phyloP scores from a whole-genome alignment of 1,284 basidiomycete genomes.

The Naganishia liquefaciens region DNA sequence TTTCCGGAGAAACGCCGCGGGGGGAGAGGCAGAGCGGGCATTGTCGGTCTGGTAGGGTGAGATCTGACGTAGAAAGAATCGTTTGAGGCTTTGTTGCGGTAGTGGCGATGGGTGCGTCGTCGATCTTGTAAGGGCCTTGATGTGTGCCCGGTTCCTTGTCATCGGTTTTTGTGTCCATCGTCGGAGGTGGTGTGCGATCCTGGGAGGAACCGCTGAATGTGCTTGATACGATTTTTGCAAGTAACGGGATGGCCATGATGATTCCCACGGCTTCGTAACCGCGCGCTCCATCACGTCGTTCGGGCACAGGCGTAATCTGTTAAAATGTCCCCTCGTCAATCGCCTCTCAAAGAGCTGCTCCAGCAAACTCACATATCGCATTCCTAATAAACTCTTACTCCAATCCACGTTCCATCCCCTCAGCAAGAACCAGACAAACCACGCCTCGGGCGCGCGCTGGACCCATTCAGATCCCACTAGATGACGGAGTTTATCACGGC shows the following conservation, averaged over 20 bases:
- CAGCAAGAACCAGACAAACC: constrained; percentile 79
- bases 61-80: constrained; percentile 43
- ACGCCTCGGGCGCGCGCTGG: constrained; percentile 61
- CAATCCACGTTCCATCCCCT: constrained; percentile 76
- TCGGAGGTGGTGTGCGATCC: too few relatives aligned
- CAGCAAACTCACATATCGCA: neutral
- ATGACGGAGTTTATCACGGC: constrained; percentile 30
- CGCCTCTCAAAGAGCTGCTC: neutral
- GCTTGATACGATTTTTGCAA: constrained; percentile 59
- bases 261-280: constrained; percentile 83
- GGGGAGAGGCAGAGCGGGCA: constrained; percentile 87
- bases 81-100: constrained; percentile 41
- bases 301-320: constrained; percentile 68
- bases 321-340: neutral
- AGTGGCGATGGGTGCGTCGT: constrained; percentile 6
- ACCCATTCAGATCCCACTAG: constrained; percentile 45
- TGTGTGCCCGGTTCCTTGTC: constrained; percentile 16
- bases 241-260: constrained; percentile 68
- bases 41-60: constrained; percentile 64
- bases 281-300: constrained; percentile 70
- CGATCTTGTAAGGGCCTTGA: constrained; percentile 35
- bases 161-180: neutral
- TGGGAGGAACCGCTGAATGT: constrained; percentile 41
- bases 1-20: constrained; percentile 62
- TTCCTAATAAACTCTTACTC: constrained; percentile 65